phyloP scores from a whole-genome alignment of 345 rosid species.

The Hibiscus mutabilis region DNA sequence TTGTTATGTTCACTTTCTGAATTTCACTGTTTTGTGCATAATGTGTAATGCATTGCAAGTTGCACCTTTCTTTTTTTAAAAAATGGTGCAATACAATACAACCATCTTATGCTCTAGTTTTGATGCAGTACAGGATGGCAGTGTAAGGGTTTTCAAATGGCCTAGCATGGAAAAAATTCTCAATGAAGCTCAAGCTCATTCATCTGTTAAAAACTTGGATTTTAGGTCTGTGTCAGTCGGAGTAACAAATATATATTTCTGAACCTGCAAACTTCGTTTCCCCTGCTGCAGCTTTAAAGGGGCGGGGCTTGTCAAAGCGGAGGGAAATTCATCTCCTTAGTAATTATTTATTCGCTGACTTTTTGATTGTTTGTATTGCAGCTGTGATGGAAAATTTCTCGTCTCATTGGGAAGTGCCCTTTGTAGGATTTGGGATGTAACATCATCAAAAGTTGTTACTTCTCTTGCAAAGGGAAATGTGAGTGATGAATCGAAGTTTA shows the following conservation, averaged over 20 bases:
- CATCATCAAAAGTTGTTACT: constrained; percentile 46
- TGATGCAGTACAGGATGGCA: constrained; percentile 84
- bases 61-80: background rate
- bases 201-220: constrained; percentile 54
- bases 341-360: constrained; percentile 15
- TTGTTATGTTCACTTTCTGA: background rate
- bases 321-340: background rate
- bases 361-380: constrained; percentile 31
- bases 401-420: constrained; percentile 70
- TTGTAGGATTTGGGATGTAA: constrained; percentile 85
- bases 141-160: constrained; percentile 81
- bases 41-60: constrained; percentile 12
- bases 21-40: background rate
- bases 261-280: background rate
- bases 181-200: constrained; percentile 58
- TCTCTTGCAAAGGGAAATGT: constrained; percentile 67
- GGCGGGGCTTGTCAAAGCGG: background rate
- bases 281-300: background rate
- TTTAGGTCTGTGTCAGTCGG: constrained; percentile 46
- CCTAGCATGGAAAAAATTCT: constrained; percentile 70
- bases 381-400: constrained; percentile 78
- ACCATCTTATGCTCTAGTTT: constrained; percentile 34
- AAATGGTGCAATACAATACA: constrained; percentile 2
- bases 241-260: background rate
- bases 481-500: constrained; percentile 18